These are phyloP conservation scores for Pinguiococcus pyrenoidosus DNA, from an alignment of 108 stramenopile genomes.

Conservation along the genomic window DNA sequence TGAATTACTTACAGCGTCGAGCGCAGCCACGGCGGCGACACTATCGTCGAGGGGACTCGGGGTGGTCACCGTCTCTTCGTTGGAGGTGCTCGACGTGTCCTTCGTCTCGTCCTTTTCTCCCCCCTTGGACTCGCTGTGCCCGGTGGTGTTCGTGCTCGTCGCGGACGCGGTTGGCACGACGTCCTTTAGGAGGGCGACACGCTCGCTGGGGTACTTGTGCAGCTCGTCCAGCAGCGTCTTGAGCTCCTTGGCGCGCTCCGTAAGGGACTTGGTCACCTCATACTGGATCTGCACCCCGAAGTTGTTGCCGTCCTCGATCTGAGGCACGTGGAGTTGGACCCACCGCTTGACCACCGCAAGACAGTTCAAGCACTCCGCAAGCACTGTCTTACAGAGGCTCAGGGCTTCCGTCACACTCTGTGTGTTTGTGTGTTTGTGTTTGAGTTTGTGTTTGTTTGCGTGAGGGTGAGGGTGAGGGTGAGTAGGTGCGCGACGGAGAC, in stretches of 20 bases:
- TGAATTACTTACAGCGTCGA: conserved; percentile 24
- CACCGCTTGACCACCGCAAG: conserved; percentile 25
- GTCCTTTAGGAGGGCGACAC: conserved; percentile 44
- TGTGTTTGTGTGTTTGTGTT: too few relatives aligned
- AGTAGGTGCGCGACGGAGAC: too few relatives aligned
- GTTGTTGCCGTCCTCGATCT: conserved; percentile 67
- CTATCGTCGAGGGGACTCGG: conserved; percentile 21
- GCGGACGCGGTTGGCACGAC: conserved; percentile 48
- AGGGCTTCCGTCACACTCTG: too few relatives aligned
- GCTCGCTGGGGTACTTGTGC: conserved; percentile 40
- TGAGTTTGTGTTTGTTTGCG: too few relatives aligned
- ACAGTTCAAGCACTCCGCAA: neutral
- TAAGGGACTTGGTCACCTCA: conserved; percentile 41
- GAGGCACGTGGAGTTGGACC: conserved; percentile 21
- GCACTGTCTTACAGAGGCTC: too few relatives aligned
- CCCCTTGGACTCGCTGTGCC: conserved; percentile 44
- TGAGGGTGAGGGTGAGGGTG: too few relatives aligned
- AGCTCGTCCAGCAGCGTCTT: conserved; percentile 39
- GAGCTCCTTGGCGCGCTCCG: conserved; percentile 40
- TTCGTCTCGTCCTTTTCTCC: conserved; percentile 18
- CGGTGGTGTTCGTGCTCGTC: conserved; percentile 10
- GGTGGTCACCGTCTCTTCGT: conserved; percentile 23
- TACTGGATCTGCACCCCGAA: conserved; percentile 65
- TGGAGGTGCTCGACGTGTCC: conserved; percentile 21
- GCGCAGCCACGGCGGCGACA: conserved; percentile 37